phyloP scores from a whole-genome alignment of 495 filamentous ascomycete species.

The Articulospora tetracladia region DNA sequence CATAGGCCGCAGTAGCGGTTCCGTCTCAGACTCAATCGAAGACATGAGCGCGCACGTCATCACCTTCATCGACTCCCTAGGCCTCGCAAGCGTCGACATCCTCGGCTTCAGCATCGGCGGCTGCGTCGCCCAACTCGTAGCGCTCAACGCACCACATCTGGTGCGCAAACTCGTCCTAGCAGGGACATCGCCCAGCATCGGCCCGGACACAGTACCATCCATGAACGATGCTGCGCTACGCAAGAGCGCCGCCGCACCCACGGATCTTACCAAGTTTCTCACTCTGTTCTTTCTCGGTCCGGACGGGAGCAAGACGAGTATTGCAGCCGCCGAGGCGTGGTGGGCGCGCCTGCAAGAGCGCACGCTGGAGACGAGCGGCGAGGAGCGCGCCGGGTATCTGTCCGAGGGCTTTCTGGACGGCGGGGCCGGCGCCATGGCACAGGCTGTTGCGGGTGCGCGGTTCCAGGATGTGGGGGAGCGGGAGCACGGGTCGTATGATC shows the following conservation, averaged over 20 bases:
- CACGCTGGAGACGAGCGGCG: not conserved
- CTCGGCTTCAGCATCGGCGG: slow-evolving; percentile 34
- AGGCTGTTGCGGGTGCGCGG: not conserved
- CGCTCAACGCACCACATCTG: not conserved
- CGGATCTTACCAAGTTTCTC: slow-evolving; percentile 15
- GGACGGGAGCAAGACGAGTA: not conserved
- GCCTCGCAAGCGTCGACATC: slow-evolving; percentile 27
- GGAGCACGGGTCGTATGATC: slow-evolving; percentile 24
- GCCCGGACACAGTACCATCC: slow-evolving; percentile 1
- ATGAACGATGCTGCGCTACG: slow-evolving; percentile 6
- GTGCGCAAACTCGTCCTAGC: slow-evolving; percentile 2
- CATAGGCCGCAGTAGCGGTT: slow-evolving; percentile 26
- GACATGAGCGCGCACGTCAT: slow-evolving; percentile 28
- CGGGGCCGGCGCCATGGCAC: not conserved
- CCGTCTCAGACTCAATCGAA: slow-evolving; percentile 18
- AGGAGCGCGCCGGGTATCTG: slow-evolving; percentile 2
- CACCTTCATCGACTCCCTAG: slow-evolving; percentile 29
- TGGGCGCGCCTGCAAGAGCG: slow-evolving; percentile 6
- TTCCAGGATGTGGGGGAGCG: slow-evolving; percentile 5
- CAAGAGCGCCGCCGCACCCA: not conserved
- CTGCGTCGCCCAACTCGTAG: slow-evolving; percentile 25
- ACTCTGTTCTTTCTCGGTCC: not conserved
- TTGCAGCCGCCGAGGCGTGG: not conserved
- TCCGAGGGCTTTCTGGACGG: not conserved
- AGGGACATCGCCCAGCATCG: slow-evolving; percentile 1